These are phyloP conservation scores for Backusella psychrophila DNA, from an alignment of 192 early-diverging fungal genomes.

Conservation along the genomic window DNA sequence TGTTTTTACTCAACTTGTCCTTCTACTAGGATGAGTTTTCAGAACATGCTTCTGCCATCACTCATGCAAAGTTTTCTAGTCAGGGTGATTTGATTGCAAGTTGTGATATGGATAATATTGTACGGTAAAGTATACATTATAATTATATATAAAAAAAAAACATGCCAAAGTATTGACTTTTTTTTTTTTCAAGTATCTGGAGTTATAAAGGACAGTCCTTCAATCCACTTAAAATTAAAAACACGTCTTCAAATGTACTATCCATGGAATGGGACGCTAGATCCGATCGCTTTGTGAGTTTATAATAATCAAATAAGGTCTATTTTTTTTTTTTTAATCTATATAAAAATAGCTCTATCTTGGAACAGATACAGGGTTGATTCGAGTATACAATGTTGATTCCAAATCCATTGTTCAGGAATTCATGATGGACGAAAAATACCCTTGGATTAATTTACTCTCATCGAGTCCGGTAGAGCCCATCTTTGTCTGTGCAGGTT, in stretches of 20 bases:
- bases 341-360: slow-evolving; percentile 44
- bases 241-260: slow-evolving; percentile 37
- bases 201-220: slow-evolving; percentile 37
- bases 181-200: slow-evolving; percentile 28
- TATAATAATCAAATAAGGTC: neutral
- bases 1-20: no score
- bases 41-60: slow-evolving; percentile 58
- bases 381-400: slow-evolving; percentile 56
- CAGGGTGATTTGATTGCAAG: slow-evolving; percentile 58
- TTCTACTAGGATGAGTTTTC: slow-evolving; percentile 55
- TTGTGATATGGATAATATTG: slow-evolving; percentile 60
- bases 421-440: slow-evolving; percentile 46
- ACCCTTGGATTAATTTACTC: slow-evolving; percentile 46
- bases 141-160: neutral
- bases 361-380: slow-evolving; percentile 46
- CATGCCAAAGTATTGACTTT: neutral
- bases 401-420: slow-evolving; percentile 54
- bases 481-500: slow-evolving; percentile 49
- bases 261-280: slow-evolving; percentile 46
- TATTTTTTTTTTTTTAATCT: neutral
- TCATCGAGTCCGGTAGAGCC: slow-evolving; percentile 54
- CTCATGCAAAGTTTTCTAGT: slow-evolving; percentile 53
- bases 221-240: slow-evolving; percentile 34
- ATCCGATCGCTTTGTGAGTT: slow-evolving; percentile 43
- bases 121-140: slow-evolving; percentile 38